Percentiles rank a stretch among this genome's conserved stretches.
These are phyloP conservation scores for Pythium dissimile DNA, from an alignment of 352 stramenopile species.

Conservation along the genomic window DNA sequence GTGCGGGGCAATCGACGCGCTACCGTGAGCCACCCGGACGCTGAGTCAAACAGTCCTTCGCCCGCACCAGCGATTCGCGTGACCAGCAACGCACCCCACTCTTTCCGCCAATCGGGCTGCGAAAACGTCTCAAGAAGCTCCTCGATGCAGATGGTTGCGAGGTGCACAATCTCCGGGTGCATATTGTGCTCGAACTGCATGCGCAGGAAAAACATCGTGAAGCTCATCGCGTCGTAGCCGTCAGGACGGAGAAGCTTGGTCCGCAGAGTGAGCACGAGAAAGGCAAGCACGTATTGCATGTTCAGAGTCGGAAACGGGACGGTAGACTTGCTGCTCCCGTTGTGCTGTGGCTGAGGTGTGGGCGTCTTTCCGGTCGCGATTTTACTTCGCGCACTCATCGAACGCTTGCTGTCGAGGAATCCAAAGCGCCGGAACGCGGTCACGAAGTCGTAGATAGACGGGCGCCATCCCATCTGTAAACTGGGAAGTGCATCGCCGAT, in stretches of 20 bases:
- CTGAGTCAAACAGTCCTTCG: constrained; percentile 79
- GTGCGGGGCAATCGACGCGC: constrained; percentile 70
- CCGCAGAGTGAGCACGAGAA: constrained; percentile 68
- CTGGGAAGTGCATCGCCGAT: constrained; percentile 27
- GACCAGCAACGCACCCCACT: constrained; percentile 74
- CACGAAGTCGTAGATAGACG: constrained; percentile 75
- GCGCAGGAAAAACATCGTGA: constrained; percentile 83
- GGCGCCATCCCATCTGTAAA: constrained; percentile 66
- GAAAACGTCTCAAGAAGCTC: constrained; percentile 75
- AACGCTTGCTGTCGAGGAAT: constrained; percentile 81
- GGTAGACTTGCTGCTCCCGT: constrained; percentile 15
- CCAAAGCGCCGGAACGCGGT: constrained; percentile 71
- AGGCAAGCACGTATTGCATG: constrained; percentile 79
- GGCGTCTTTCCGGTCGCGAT: constrained; percentile 35
- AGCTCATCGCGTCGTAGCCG: constrained; percentile 78
- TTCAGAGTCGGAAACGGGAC: constrained; percentile 70
- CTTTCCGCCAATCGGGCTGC: constrained; percentile 57
- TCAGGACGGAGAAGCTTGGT: constrained; percentile 58
- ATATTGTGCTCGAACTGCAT: constrained; percentile 83
- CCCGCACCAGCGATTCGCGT: constrained; percentile 70
- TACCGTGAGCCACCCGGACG: constrained; percentile 68
- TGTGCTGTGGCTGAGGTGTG: background rate
- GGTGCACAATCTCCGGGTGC: constrained; percentile 70
- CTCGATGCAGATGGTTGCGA: constrained; percentile 78
- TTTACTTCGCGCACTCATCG: constrained; percentile 80